A percentile compares a stretch with the other conserved stretches of the same genome.
phyloP scores from a whole-genome alignment of 2,329 filamentous ascomycete genomes.

The Alternaria sp. region DNA sequence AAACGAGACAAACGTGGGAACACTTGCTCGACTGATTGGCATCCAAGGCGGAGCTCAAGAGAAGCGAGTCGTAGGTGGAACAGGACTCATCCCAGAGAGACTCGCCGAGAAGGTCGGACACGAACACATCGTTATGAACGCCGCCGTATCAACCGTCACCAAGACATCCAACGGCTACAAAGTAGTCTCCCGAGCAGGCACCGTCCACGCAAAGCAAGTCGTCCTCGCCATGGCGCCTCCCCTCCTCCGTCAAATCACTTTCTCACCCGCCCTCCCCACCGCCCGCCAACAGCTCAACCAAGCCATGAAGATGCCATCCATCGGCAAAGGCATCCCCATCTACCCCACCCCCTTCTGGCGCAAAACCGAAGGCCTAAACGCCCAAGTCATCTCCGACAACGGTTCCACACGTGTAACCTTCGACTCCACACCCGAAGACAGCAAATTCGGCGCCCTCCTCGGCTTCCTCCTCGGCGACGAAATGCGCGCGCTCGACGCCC shows the following conservation, averaged over 20 bases:
- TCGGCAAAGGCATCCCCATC: conserved; percentile 59
- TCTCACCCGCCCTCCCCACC: conserved; percentile 55
- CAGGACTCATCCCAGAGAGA: conserved; percentile 22
- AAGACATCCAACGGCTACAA: conserved; percentile 16
- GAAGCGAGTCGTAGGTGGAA: conserved; percentile 28
- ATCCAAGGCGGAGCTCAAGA: conserved; percentile 25
- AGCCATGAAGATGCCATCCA: conserved; percentile 54
- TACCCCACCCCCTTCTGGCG: conserved; percentile 58
- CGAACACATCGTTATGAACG: conserved; percentile 22
- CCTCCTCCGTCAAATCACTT: conserved; percentile 54
- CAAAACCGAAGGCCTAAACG: conserved; percentile 50
- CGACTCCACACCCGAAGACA: conserved; percentile 24
- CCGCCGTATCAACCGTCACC: conserved; percentile 21
- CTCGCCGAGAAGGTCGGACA: conserved; percentile 22
- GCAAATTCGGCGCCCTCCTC: conserved; percentile 27
- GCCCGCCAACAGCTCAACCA: conserved; percentile 49
- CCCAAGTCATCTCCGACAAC: conserved; percentile 35
- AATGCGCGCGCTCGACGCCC: conserved; percentile 20
- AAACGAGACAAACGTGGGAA: conserved; percentile 24
- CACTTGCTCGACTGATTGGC: conserved; percentile 13
- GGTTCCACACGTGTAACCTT: conserved; percentile 21
- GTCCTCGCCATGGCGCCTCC: conserved; percentile 59
- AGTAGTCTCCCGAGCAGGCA: conserved; percentile 21
- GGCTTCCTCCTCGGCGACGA: conserved; percentile 32
- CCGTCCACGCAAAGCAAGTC: conserved; percentile 52